Base-by-base conservation (phyloP, 2,329 filamentous ascomycete species). In the Calonectria honghensis region DNA sequence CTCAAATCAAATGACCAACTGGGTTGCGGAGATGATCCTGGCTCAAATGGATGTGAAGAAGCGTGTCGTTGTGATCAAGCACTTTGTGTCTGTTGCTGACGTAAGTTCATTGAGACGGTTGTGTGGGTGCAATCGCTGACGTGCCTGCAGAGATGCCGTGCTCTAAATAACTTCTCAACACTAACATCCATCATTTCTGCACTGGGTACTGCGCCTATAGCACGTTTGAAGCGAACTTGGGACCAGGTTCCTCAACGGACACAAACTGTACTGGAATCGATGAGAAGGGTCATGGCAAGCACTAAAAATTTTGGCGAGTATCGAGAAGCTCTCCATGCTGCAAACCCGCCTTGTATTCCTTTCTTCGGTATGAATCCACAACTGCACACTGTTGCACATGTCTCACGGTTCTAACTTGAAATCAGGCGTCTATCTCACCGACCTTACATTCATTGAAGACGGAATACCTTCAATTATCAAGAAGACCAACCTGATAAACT, bases 231-330 rank as follows among this genome's bases (percentile, higher is more conserved):
- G 85, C 90, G 97, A 78, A 99, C 97, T 6, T 99, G 97, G 97
- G 93, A 95, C 76, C 94, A 97, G 83, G 95, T 98, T 41, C 97
- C 96, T 73, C 93, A 95, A 70, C 94, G 96, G 78, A 97, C 95
- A 2, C 93, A 94, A 78, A 89, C 90, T 16, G 92, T 94, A 10
- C 87, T 99, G 48, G 97, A 99, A 85, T 93, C 92, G 65, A 98
- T 99, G 96, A 94, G 96, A 70, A 94, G 93, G 78, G 90, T 98
- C 72, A 99, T 99, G 96, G 95, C 94, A 29, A 98, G 96, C 85
- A 98, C 96, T 59, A 98, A 98, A 88, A 99, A 99, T 85, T 99
- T 98, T 88, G 94, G 94, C 80, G 96, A 98, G 85, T 99, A 99
- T 85, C 92, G 97, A 84, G 97, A 98, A 83, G 93, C 95, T 35